Percentiles rank a stretch among this genome's conserved stretches.
Conservation (phyloP, 192 early-diverging fungal genomes). For the Podila epicladia region DNA sequence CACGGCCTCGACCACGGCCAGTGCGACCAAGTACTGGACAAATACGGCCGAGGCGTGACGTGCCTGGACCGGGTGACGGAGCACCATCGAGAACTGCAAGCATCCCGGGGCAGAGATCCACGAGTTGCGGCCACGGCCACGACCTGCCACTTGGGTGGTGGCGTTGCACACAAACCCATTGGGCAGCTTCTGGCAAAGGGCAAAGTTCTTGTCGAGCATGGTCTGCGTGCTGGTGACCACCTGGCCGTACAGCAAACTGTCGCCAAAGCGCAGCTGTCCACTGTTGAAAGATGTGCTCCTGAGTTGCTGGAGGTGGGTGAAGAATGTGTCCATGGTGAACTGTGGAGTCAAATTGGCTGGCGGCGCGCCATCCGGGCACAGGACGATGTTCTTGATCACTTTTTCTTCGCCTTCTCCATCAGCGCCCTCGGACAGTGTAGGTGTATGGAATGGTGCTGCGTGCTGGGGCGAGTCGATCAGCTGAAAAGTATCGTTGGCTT, state of each 20-base stretch:
- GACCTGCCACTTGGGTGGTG: conserved; percentile 84
- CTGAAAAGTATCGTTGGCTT: conserved; percentile 53
- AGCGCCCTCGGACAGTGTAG: conserved; percentile 27
- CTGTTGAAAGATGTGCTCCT: conserved; percentile 43
- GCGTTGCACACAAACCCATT: conserved; percentile 84
- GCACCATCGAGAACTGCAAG: conserved; percentile 84
- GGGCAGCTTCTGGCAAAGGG: conserved; percentile 72
- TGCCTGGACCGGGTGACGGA: conserved; percentile 73
- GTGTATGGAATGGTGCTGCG: conserved; percentile 22
- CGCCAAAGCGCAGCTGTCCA: conserved; percentile 68
- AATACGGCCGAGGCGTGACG: conserved; percentile 78
- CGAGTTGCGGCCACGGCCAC: conserved; percentile 91
- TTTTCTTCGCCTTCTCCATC: conserved; percentile 48
- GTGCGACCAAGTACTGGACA: conserved; percentile 92
- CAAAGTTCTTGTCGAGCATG: conserved; percentile 88
- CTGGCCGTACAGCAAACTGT: conserved; percentile 79
- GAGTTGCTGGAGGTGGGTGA: conserved; percentile 56
- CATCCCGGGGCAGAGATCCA: conserved; percentile 96
- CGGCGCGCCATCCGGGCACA: conserved; percentile 56
- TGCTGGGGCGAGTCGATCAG: conserved; percentile 26
- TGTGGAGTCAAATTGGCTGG: conserved; percentile 60
- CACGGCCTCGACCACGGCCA: conserved; percentile 87
- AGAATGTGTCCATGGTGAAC: conserved; percentile 66
- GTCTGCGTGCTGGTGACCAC: conserved; percentile 92
- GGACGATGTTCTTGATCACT: conserved; percentile 54